Evolutionary conservation across 768 basidiomycete species (phyloP).

Genomic region (Calocybe gangraenosa): DNA sequence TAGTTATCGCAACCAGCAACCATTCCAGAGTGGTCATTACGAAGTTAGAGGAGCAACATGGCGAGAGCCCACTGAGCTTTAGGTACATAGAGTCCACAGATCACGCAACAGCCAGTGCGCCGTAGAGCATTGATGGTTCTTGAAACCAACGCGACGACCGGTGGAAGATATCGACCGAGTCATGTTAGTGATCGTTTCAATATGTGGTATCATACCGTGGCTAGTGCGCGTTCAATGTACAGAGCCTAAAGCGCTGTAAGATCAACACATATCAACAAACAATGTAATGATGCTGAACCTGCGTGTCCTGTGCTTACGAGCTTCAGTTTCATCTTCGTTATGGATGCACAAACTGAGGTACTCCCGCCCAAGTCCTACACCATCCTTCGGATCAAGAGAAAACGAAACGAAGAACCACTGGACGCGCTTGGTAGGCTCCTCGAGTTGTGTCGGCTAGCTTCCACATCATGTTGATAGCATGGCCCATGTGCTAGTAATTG

Average conservation of each 20-base stretch:
- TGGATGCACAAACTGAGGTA: slow-evolving; percentile 21
- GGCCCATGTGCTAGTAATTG: slow-evolving; percentile 32
- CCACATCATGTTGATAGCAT: slow-evolving; percentile 9
- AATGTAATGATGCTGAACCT: background rate
- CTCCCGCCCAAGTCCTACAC: slow-evolving; percentile 46
- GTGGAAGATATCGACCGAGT: too few species aligned
- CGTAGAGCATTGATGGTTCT: too few species aligned
- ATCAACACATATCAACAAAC: background rate
- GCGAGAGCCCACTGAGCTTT: background rate
- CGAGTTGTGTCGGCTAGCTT: slow-evolving; percentile 8
- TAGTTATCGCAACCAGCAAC: slow-evolving; percentile 6
- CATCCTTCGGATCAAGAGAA: slow-evolving; percentile 78
- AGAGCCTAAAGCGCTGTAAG: background rate
- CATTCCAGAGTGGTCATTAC: slow-evolving; percentile 5
- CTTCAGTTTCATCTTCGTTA: background rate
- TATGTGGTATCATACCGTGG: background rate
- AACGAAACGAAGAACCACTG: slow-evolving; percentile 76
- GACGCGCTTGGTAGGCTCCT: slow-evolving; percentile 65
- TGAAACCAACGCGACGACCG: too few species aligned
- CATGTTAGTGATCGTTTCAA: too few species aligned
- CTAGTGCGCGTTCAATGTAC: background rate
- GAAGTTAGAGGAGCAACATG: background rate
- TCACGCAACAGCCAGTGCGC: too few species aligned
- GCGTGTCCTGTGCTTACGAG: background rate
- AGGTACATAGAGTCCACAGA: too few species aligned